phyloP scores from a whole-genome alignment of 2,329 filamentous ascomycete species.

The Phaeosphaeriaceae sp. region DNA sequence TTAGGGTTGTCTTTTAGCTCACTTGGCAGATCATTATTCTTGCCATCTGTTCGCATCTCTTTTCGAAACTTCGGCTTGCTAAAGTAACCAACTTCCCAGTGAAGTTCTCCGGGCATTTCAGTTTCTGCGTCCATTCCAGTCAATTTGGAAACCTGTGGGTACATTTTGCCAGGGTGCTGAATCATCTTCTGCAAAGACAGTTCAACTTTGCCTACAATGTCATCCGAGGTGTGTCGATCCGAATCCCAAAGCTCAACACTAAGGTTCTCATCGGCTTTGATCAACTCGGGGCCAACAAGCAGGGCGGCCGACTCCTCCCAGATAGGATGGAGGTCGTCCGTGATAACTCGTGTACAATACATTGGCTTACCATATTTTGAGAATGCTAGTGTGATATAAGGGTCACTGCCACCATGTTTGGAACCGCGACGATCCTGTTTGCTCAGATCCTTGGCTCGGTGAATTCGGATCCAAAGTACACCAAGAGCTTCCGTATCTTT shows the following conservation, averaged over 20 bases:
- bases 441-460: slow-evolving; percentile 84
- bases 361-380: slow-evolving; percentile 97
- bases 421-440: slow-evolving; percentile 88
- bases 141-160: slow-evolving; percentile 83
- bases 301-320: slow-evolving; percentile 89
- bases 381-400: slow-evolving; percentile 93
- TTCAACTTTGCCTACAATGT: slow-evolving; percentile 94
- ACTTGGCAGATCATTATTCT: slow-evolving; percentile 77
- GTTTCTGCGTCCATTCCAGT: slow-evolving; percentile 82
- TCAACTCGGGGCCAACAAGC: slow-evolving; percentile 84
- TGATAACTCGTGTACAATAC: slow-evolving; percentile 96
- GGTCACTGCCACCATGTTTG: slow-evolving; percentile 86
- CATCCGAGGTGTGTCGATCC: slow-evolving; percentile 88
- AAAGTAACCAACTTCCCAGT: slow-evolving; percentile 97
- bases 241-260: slow-evolving; percentile 97
- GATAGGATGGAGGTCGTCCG: slow-evolving; percentile 89
- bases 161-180: slow-evolving; percentile 91
- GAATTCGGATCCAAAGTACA: slow-evolving; percentile 90
- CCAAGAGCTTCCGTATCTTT: slow-evolving; percentile 88
- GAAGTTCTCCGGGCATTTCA: slow-evolving; percentile 88
- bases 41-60: slow-evolving; percentile 84
- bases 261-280: slow-evolving; percentile 91
- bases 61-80: slow-evolving; percentile 86
- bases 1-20: slow-evolving; percentile 75
- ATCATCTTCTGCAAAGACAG: slow-evolving; percentile 94